Conservation (phyloP, 2,329 filamentous ascomycete genomes). For the Stromatinia cepivora region DNA sequence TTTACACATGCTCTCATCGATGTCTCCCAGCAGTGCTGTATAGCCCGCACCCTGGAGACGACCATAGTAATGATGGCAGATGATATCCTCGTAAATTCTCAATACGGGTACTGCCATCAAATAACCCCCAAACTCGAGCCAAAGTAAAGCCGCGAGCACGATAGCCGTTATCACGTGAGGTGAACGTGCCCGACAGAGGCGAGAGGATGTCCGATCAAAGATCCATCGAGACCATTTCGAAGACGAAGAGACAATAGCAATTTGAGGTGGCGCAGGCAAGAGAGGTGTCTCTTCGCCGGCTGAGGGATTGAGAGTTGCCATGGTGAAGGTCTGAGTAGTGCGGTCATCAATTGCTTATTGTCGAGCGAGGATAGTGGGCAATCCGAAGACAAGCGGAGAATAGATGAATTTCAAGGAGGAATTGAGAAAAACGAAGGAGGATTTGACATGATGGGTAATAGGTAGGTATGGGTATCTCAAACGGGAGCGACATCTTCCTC, state of each 20-base stretch:
- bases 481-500: no score
- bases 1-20: conserved; percentile 45
- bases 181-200: conserved; percentile 27
- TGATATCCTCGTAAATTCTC: conserved; percentile 44
- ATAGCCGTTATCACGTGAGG: conserved; percentile 41
- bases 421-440: no score
- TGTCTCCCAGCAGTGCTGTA: conserved; percentile 33
- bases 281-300: background rate
- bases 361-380: background rate
- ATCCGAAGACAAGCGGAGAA: background rate
- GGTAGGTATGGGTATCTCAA: no score
- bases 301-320: background rate
- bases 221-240: background rate
- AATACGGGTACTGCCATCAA: conserved; percentile 42
- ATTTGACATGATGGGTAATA: no score
- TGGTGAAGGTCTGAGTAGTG: background rate
- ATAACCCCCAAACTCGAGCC: conserved; percentile 36
- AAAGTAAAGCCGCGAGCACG: conserved; percentile 40
- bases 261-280: background rate
- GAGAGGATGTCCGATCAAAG: background rate
- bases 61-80: conserved; percentile 44
- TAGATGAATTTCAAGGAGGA: background rate
- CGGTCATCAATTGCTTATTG: background rate
- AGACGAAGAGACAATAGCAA: background rate
- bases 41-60: conserved; percentile 30